Evolutionary conservation across 2,329 filamentous ascomycete genomes (phyloP), one percentile per base, ranked within the genome.

Genomic region (Biscogniauxia sp.): DNA sequence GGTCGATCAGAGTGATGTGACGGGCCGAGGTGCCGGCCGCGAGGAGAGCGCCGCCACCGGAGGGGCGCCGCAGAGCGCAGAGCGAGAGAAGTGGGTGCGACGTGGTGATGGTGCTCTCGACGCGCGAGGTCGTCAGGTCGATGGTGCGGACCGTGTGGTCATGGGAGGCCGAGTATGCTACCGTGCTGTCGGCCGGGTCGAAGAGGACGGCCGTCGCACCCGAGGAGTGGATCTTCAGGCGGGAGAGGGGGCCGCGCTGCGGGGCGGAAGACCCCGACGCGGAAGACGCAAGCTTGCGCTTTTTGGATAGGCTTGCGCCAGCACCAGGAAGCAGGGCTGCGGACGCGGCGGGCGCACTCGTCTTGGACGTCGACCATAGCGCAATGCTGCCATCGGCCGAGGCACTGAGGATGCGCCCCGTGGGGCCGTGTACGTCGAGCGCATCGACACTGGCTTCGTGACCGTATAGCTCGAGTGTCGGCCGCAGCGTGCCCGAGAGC

Each of bases 1-100:
- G 94, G 75, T 99, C 95, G 67, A 98, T 86, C n/a, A 99, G 84
- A 0, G 92, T 94, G 72, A 99, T 91, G 77, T 96, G 92, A 59
- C 93, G 84, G 20, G 92, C 91, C 17, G 89, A 89, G 1, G 92
- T 96, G 61, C 93, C 95, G 20, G 92, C 89, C 2, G 86, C 86
- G 58, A 89, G 76, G 23, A 87, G 78, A 69, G 80, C 63, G 59
- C 70, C 63, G 64, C 66, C 89, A 78, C 72, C 83, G 23, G 23
- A 2, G 23, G 23, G 2, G 78, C 87, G 82, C 1, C 87, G 86
- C 15, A 99, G 80, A 5, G 93, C 88, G 64, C 87, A 84, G 6
- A 97, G 82, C 28, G 89, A 93, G 62, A 96, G 84, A 7, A 99
- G 84, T 0, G 93, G 87, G 75, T 97, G 91, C 59, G 91, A 87